A percentile compares a stretch with the other conserved stretches of the same genome.
Conservation (phyloP, 345 rosid genomes). For the Reutealis trisperma region DNA sequence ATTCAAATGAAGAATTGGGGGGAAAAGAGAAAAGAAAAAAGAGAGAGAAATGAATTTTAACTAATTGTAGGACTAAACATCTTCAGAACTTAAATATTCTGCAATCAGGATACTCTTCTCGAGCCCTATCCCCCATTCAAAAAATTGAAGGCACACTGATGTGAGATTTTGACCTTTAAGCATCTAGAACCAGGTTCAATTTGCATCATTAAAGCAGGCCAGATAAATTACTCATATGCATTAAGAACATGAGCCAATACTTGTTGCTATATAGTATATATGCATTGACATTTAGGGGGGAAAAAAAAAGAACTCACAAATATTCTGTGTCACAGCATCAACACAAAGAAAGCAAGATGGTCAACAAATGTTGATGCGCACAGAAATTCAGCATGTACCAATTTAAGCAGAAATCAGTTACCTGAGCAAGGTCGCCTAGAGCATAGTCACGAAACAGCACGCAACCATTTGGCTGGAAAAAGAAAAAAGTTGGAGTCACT, state of each 20-base stretch:
- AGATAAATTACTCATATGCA: background rate
- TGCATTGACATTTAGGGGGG: no score
- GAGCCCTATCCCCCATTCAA: background rate
- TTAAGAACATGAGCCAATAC: background rate
- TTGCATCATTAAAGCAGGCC: background rate
- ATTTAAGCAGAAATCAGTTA: constrained; percentile 17
- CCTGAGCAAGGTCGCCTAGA: constrained; percentile 93
- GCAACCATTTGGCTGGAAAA: constrained; percentile 66
- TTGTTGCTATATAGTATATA: background rate
- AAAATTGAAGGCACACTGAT: background rate
- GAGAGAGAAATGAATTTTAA: background rate
- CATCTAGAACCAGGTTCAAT: background rate
- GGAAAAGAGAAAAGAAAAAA: no score
- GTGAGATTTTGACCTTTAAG: background rate
- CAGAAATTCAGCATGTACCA: background rate
- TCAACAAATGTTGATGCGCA: background rate
- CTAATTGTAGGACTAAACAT: no score
- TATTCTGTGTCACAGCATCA: background rate
- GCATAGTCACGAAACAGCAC: constrained; percentile 91
- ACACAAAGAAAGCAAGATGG: background rate
- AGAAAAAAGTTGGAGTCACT: constrained; percentile 7
- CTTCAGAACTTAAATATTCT: background rate
- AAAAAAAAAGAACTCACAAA: background rate
- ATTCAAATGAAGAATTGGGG: background rate
- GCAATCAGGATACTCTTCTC: background rate